These are phyloP conservation scores for Prunus dulcis DNA, from an alignment of 306 rosid species.

Conservation along the genomic window DNA sequence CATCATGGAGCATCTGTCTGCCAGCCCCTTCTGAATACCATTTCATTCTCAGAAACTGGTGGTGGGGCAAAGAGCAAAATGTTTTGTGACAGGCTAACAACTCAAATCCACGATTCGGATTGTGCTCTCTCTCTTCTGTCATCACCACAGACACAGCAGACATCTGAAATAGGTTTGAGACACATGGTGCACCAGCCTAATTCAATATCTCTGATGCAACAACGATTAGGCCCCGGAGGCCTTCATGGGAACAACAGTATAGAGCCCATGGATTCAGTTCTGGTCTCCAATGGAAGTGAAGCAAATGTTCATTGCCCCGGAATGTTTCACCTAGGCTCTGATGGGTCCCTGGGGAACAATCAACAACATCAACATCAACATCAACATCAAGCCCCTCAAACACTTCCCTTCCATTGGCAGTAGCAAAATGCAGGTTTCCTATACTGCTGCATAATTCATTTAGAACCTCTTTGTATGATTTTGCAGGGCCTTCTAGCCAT, in stretches of 20 bases:
- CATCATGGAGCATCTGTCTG: slow-evolving; percentile 32
- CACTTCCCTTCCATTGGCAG: slow-evolving; percentile 80
- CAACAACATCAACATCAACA: slow-evolving; percentile 15
- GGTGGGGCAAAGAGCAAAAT: slow-evolving; percentile 34
- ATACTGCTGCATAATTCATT: background rate
- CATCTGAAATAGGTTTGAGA: slow-evolving; percentile 50
- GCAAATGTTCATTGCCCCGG: slow-evolving; percentile 42
- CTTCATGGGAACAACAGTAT: slow-evolving; percentile 38
- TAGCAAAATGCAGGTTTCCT: slow-evolving; percentile 13
- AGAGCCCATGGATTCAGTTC: slow-evolving; percentile 52
- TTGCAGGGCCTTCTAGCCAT: slow-evolving; percentile 1
- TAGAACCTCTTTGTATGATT: slow-evolving; percentile 13
- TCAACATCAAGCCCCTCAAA: slow-evolving; percentile 37
- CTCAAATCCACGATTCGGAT: slow-evolving; percentile 45
- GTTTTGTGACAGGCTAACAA: slow-evolving; percentile 44
- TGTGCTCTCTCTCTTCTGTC: slow-evolving; percentile 99
- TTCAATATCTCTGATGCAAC: slow-evolving; percentile 45
- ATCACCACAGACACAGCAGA: slow-evolving; percentile 66
- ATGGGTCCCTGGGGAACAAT: slow-evolving; percentile 46
- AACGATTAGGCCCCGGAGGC: slow-evolving; percentile 20
- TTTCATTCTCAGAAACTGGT: slow-evolving; percentile 43
- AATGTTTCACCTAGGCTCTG: slow-evolving; percentile 48
- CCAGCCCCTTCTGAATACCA: slow-evolving; percentile 40
- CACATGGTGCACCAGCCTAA: slow-evolving; percentile 47
- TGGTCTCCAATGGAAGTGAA: slow-evolving; percentile 42